A percentile compares a stretch with the other conserved stretches of the same genome.
Conservation (phyloP, 352 stramenopile genomes). For the Globisporangium cederbergense region DNA sequence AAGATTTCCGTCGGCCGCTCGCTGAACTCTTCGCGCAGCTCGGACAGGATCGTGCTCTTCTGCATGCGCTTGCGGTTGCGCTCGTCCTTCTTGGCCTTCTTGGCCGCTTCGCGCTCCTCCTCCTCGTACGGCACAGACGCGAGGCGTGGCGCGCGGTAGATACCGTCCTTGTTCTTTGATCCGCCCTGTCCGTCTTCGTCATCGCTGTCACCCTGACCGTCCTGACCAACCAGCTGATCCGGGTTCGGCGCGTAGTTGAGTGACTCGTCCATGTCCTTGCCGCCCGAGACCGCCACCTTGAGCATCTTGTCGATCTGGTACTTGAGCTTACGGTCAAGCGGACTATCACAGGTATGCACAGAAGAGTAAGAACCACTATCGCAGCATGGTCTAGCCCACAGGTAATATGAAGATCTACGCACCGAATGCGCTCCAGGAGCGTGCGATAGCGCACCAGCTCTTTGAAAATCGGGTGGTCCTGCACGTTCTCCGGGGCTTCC, state of each 20-base stretch:
- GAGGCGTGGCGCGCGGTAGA: slow-evolving; percentile 76
- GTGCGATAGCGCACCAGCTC: slow-evolving; percentile 83
- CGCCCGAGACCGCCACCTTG: slow-evolving; percentile 76
- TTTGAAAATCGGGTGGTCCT: slow-evolving; percentile 81
- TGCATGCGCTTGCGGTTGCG: slow-evolving; percentile 77
- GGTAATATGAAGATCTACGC: neutral
- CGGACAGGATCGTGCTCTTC: slow-evolving; percentile 81
- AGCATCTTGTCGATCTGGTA: slow-evolving; percentile 91
- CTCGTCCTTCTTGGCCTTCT: slow-evolving; percentile 80
- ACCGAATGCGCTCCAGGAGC: slow-evolving; percentile 81
- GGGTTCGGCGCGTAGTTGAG: slow-evolving; percentile 81
- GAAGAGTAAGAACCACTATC: neutral
- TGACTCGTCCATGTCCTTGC: slow-evolving; percentile 71
- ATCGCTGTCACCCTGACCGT: slow-evolving; percentile 46
- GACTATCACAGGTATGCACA: slow-evolving; percentile 21
- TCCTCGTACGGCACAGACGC: slow-evolving; percentile 83
- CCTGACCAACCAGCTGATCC: slow-evolving; percentile 56
- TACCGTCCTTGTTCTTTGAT: slow-evolving; percentile 43
- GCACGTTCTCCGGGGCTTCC: slow-evolving; percentile 61
- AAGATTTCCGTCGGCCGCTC: slow-evolving; percentile 72
- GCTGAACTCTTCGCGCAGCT: slow-evolving; percentile 85
- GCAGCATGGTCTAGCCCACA: neutral
- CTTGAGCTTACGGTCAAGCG: slow-evolving; percentile 85
- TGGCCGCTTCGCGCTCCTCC: slow-evolving; percentile 73
- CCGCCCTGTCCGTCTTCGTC: slow-evolving; percentile 32